These are phyloP conservation scores for Betula pendula DNA, from an alignment of 306 rosid species.

Conservation along the genomic window DNA sequence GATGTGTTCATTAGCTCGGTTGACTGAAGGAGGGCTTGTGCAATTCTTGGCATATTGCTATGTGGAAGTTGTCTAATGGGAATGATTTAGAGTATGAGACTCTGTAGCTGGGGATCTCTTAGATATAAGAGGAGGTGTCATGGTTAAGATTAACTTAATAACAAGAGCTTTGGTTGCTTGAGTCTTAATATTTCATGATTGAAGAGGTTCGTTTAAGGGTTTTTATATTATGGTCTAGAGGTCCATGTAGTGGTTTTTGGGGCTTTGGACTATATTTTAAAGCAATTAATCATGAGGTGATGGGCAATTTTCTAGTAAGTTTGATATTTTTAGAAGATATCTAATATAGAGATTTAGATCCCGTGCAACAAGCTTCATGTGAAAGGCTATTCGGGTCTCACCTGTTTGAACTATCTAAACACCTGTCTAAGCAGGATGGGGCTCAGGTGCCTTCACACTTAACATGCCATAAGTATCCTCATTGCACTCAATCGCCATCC, in stretches of 20 bases:
- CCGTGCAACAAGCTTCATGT: too few species aligned
- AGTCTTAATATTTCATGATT: constrained; percentile 26
- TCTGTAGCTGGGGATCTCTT: not conserved
- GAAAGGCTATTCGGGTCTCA: too few species aligned
- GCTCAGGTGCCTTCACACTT: too few species aligned
- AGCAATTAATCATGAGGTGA: not conserved
- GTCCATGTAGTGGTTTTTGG: constrained; percentile 2
- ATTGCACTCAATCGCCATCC: too few species aligned
- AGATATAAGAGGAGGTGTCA: not conserved
- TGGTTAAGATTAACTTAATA: not conserved
- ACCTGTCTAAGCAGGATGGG: too few species aligned
- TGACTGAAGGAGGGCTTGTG: constrained; percentile 15
- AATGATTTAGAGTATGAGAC: constrained; percentile 11
- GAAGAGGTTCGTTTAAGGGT: constrained; percentile 20
- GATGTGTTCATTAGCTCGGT: constrained; percentile 18
- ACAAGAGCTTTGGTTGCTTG: constrained; percentile 25
- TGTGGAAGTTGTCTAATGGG: not conserved
- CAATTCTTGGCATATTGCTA: constrained; percentile 27
- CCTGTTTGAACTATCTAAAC: too few species aligned
- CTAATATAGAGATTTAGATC: too few species aligned
- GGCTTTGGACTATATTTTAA: constrained; percentile 3
- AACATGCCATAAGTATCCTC: too few species aligned
- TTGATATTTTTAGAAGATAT: not conserved
- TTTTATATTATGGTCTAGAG: constrained; percentile 12
- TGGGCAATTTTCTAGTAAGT: not conserved